Evolutionary conservation across 169 alveolate genomes (phyloP).

Genomic region (Blepharisma undulans): DNA sequence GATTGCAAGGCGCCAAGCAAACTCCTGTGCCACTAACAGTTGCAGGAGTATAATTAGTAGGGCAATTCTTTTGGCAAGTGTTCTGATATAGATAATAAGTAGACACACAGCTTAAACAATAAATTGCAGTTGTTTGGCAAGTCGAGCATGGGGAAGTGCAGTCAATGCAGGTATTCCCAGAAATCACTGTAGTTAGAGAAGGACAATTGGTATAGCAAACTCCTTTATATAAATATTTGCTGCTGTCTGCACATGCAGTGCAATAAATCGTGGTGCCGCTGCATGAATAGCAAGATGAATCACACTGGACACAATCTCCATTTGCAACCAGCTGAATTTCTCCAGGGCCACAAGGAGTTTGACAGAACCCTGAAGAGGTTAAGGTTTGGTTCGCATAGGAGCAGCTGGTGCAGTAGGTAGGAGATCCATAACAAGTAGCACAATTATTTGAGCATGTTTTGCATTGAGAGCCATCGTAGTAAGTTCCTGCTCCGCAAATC

Average conservation of each 20-base stretch:
- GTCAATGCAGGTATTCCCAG: background rate
- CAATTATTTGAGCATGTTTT: background rate
- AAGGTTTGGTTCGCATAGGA: background rate
- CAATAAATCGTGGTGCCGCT: background rate
- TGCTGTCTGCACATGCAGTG: background rate
- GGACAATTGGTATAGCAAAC: conserved; percentile 4
- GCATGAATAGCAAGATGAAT: background rate
- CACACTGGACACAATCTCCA: background rate
- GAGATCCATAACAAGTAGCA: background rate
- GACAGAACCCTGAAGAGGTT: background rate
- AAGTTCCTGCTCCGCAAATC: background rate
- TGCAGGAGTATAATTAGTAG: background rate
- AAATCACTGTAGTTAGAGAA: background rate
- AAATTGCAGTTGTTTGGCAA: background rate
- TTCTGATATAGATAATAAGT: background rate
- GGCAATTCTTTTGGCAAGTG: background rate
- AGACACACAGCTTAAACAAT: background rate
- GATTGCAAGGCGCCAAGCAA: background rate
- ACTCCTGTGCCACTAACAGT: background rate
- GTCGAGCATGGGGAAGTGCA: conserved; percentile 9
- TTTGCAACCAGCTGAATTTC: background rate
- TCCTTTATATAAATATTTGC: conserved; percentile 18
- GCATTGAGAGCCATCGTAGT: background rate
- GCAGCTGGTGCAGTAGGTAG: background rate
- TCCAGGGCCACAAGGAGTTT: background rate